Evolutionary conservation across 768 basidiomycete species (phyloP), one percentile per base, ranked within the genome.

Genomic region (Dentipellis sp.): DNA sequence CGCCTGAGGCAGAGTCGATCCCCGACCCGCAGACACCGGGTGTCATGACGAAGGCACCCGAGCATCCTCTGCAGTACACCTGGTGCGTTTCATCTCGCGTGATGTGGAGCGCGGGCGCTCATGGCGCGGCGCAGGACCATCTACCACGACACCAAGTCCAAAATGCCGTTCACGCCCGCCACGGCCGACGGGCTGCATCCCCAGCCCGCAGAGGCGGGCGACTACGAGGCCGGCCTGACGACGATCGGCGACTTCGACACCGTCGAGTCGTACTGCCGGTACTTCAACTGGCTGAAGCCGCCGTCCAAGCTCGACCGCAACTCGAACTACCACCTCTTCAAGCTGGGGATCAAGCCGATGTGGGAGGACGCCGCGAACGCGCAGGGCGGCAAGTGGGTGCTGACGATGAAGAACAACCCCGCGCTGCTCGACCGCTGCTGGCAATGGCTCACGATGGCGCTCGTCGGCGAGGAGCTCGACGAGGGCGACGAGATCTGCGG

Each of bases 341-440:
- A 95, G 72, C 78, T 82, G 19, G 90, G 90, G 16, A 94, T 94
- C 75, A 91, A 92, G 66, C 91, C 91, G 12, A 95, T 97, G 94
- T 97, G 93, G 93, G 94, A 95, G 72, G 94, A 95, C 68, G 81
- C 81, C 34, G 89, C 91, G 54, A 97, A 97, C 65, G 88, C 89
- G 22, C 80, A 86, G 53, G 94, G 94, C 17, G 94, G 94, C 37
- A 94, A 94, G 72, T 97, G 94, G 94, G 91, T 94, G 17, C 70
- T 97, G 56, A 91, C 91, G 64, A 91, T 95, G 86, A 87, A 88
- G 75, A 85, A 86, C 63, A 88, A 86, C 61, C 83, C 90, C 3
- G 69, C 71, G 49, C 68, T 93, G 63, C 73, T 95, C 51, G 93
- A 97, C 74, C 78, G 88, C 38, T 91, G 86, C 68, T 97, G 94